These are phyloP conservation scores for Stenocarpella maydis DNA, from an alignment of 2,329 filamentous ascomycete genomes.

Conservation along the genomic window DNA sequence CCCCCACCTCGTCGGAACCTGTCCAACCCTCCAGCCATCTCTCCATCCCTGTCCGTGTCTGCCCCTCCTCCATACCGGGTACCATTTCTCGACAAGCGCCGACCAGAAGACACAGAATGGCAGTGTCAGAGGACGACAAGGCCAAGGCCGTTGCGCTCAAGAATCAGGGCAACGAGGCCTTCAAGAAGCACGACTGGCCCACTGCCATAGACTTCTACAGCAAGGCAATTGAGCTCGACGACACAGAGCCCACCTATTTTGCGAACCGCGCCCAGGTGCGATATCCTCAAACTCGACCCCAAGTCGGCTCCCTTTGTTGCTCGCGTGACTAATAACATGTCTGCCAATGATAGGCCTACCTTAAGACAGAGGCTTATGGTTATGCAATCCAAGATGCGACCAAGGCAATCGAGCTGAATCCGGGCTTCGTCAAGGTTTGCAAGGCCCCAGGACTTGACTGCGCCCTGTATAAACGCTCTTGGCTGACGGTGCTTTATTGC, in stretches of 20 bases:
- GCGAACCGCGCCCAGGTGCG: constrained; percentile 93
- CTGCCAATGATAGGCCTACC: constrained; percentile 72
- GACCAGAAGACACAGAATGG: constrained; percentile 31
- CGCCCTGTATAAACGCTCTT: background rate
- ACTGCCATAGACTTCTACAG: constrained; percentile 84
- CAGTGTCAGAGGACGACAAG: constrained; percentile 58
- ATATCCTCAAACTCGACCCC: constrained; percentile 39
- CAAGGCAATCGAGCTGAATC: constrained; percentile 89
- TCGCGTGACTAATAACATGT: constrained; percentile 56
- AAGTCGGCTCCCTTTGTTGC: constrained; percentile 36
- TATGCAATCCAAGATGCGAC: constrained; percentile 91
- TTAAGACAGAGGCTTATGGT: constrained; percentile 94
- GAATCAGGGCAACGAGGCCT: constrained; percentile 93
- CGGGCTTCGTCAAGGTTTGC: constrained; percentile 84
- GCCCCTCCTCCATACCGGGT: constrained; percentile 9
- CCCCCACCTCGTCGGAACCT: constrained; percentile 7
- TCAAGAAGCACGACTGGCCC: constrained; percentile 86
- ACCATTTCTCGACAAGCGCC: constrained; percentile 15
- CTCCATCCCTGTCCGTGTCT: constrained; percentile 11
- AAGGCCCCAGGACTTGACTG: background rate
- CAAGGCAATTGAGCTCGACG: constrained; percentile 85
- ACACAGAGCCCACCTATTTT: constrained; percentile 87
- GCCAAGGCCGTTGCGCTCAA: constrained; percentile 86
- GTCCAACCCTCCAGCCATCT: constrained; percentile 18
- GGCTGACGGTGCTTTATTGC: constrained; percentile 30